Evolutionary conservation across 768 basidiomycete species (phyloP), one percentile per base, ranked within the genome.

Genomic region (Amanita molliuscula): DNA sequence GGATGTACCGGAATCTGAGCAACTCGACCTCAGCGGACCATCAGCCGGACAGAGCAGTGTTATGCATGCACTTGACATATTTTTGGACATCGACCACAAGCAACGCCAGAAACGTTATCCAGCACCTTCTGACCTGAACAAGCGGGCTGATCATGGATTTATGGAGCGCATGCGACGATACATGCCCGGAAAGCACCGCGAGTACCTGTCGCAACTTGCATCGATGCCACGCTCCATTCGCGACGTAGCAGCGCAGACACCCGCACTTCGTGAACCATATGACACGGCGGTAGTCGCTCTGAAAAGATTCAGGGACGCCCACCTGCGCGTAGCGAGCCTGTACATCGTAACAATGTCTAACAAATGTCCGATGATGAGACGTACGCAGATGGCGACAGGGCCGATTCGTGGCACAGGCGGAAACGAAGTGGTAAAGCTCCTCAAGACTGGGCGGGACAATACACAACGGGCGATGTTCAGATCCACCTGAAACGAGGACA

Each of bases 11-110:
- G 67, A 77, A 28, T 72, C 69, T 23, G 71, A 77, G 25, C 63
- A 68, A 45, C 76, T 88, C 35, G 80, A 85, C 54, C 75, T 82
- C 47, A 85, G 81, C 51, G 95, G 95, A 0, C 94, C 95, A 20
- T 92, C 88, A 8, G 95, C 92, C 1, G 95, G 95, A 1, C 95
- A 99, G 69, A 92, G 88, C 64, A 84, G 83, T 45, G 77, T 94
- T 49, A 91, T 99, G 73, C 89, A 83, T 56, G 83, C 88, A 7
- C 68, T 89, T 20, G 88, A 89, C 61, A 67, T 93, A 64, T 89
- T 90, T 72, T 76, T 90, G 43, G 88, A 91, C 53, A 83, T 96
- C 63, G 84, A 98, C 66, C 86, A 90, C 67, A 84, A 84, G 55
- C 82, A 92, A 61, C 73, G 78, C 37, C 74, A 83, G 53, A 73